phyloP scores from a whole-genome alignment of 768 basidiomycete species.

The Boletus reticuloceps region DNA sequence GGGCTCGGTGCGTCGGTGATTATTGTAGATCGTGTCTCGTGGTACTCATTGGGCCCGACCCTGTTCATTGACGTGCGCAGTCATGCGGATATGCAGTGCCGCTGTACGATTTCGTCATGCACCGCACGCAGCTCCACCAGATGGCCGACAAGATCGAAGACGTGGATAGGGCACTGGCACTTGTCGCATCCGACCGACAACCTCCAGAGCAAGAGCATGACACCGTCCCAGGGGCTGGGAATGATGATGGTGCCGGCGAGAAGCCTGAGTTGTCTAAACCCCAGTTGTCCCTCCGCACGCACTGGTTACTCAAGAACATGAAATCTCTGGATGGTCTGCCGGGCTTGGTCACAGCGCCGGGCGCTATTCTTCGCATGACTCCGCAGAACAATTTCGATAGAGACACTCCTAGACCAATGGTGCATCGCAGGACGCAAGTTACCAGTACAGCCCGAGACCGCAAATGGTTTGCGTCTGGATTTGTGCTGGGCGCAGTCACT shows the following conservation, averaged over 20 bases:
- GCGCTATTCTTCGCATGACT: constrained; percentile 3
- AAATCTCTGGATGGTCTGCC: constrained; percentile 60
- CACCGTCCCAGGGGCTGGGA: background rate
- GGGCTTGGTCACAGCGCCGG: constrained; percentile 37
- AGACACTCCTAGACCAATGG: constrained; percentile 9
- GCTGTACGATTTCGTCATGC: constrained; percentile 53
- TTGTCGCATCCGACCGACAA: background rate
- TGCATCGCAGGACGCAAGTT: background rate
- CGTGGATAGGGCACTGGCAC: constrained; percentile 30
- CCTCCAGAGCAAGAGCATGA: background rate
- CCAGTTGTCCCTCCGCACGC: constrained; percentile 44
- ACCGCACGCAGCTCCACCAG: constrained; percentile 51
- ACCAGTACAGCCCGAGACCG: background rate
- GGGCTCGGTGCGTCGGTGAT: constrained; percentile 34
- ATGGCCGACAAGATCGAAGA: constrained; percentile 40
- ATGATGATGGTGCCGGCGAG: background rate
- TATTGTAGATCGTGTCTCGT: too few species aligned
- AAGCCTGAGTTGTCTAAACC: background rate
- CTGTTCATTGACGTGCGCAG: constrained; percentile 29
- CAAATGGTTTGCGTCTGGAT: constrained; percentile 19
- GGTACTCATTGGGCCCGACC: background rate
- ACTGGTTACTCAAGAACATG: constrained; percentile 52
- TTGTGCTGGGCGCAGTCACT: constrained; percentile 15
- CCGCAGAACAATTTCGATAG: constrained; percentile 19
- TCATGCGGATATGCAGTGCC: constrained; percentile 70